Base-by-base conservation (phyloP, 768 basidiomycete species). In the Candolleomyces efflorescens region DNA sequence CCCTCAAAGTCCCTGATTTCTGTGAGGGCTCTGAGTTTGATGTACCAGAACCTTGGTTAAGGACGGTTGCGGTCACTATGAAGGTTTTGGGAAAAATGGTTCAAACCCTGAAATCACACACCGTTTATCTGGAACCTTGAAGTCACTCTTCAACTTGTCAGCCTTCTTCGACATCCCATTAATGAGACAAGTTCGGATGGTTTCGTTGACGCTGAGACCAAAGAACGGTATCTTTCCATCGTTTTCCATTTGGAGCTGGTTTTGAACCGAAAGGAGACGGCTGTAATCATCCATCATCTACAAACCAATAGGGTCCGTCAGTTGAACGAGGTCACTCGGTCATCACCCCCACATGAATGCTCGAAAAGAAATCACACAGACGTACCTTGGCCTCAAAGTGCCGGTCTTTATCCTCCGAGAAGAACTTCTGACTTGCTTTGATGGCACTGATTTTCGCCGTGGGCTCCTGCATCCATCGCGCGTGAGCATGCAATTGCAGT, bases 41-140 rank as follows among this genome's bases (percentile, higher is more conserved):
- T 67, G 73, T 93, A 90, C 94, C 94, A 98, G 73, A 93, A 98
- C 49, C 95, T 97, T 62, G 10, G 38, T 20, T 38, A 58, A 49
- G 56, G 44, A 47, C 26, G 23, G 53, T 9, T 41, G 15, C 22
- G 46, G 15, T 23, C 22, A 54, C 20, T 36, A 48, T n/a, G 43
- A 54, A 44, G 23, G 20, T 36, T 17, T 48, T 43, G 27, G 17
- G 26, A 17, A 13, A 38, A 47, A 38, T 12, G 7, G 32, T 32
- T 32, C 32, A 32, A 32, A 32, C 32, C 32, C 32, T 18, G 15
- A 43, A 11, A 23, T 41, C 27, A 66, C 81, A 26, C 53, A 94
- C 94, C 96, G 79, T 75, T 95, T 98, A 68, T 98, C 97, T 0
- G 94, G 84, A 1, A 99, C 91, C 68, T 90, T 95, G 78, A 93